Evolutionary conservation across 495 filamentous ascomycete genomes (phyloP).

Genomic region (Pyrenopolyporus hunteri): DNA sequence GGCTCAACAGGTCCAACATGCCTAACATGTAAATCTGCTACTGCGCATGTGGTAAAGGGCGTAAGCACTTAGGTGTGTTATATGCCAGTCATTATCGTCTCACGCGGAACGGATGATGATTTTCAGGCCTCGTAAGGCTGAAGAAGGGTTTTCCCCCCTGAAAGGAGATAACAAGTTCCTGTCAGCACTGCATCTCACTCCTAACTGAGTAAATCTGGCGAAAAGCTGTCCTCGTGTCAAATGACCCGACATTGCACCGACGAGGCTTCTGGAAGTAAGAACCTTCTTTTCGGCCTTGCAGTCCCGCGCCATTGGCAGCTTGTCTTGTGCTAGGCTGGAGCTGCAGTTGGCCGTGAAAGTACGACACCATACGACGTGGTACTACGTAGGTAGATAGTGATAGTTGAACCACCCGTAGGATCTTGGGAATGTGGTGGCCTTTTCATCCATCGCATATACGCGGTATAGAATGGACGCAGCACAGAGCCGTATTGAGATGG

Average conservation of each 20-base stretch:
- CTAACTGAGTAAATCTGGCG: not conserved
- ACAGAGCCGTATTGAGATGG: too few relatives aligned
- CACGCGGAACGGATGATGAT: slow-evolving; percentile 1
- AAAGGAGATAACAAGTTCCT: too few relatives aligned
- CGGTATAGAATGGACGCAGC: too few relatives aligned
- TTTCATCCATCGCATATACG: too few relatives aligned
- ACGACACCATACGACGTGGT: not conserved
- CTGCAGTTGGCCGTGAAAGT: too few relatives aligned
- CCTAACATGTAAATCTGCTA: too few relatives aligned
- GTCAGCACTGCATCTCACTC: slow-evolving; percentile 35
- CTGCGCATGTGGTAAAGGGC: too few relatives aligned
- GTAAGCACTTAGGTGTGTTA: slow-evolving; percentile 24
- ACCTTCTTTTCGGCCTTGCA: slow-evolving; percentile 29
- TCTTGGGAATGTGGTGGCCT: too few relatives aligned
- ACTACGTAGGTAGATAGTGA: too few relatives aligned
- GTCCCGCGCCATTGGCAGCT: slow-evolving; percentile 16
- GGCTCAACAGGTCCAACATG: too few relatives aligned
- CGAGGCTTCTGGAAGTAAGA: slow-evolving; percentile 25
- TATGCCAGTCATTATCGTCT: slow-evolving; percentile 26
- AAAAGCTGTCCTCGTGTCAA: slow-evolving; percentile 7
- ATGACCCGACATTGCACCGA: slow-evolving; percentile 18
- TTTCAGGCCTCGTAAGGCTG: slow-evolving; percentile 27
- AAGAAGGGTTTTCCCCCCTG: not conserved
- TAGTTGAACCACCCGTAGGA: too few relatives aligned
- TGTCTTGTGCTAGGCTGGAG: slow-evolving; percentile 13